Base-by-base conservation (phyloP, 108 stramenopile species). In the Nitzschia sp. region DNA sequence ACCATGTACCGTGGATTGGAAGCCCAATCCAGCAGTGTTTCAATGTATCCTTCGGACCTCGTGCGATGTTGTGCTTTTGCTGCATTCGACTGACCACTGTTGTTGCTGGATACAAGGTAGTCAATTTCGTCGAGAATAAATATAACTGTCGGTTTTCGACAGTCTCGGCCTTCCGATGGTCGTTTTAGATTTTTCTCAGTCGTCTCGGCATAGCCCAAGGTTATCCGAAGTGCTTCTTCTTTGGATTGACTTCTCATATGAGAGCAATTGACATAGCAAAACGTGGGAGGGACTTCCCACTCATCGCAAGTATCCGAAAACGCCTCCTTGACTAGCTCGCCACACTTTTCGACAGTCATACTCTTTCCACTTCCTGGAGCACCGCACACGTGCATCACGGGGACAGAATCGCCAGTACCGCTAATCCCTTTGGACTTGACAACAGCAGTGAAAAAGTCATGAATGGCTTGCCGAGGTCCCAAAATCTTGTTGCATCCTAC, bases 41-140 rank as follows among this genome's bases (percentile, higher is more conserved):
- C 55, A 16, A 88, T 73, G 44, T 67, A 74, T 45, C 48, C 53
- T 66, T 84, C 81, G 8, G 63, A 25, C 11, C 33, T 32, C 15
- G 2, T 1, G 11, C 57, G 27, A 1, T 41, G 27, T 56, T 36
- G 33, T 32, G 28, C 21, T 2, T 58, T 66, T 11, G 15, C 58
- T 64, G 72, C 69, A 0, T 2, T 22, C 11, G 30, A 16, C n/a
- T n/a, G n/a, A n/a, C n/a, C n/a, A n/a, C n/a, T n/a, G n/a, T n/a
- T n/a, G 8, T 30, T 28, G 1, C 34, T 44, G 50, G 57, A 73
- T 30, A 88, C 52, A 9, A 93, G 53, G 53, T 75, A 73, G 47
- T 93, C 92, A 17, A 93, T 77, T 72, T 93, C 92, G 69, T 93
- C 92, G 22, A 93, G 21, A 19, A 93, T 69, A 41, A 92, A 64